Evolutionary conservation across 1,139 yeast genomes (phyloP).

Genomic region (Geotrichum armillariae): DNA sequence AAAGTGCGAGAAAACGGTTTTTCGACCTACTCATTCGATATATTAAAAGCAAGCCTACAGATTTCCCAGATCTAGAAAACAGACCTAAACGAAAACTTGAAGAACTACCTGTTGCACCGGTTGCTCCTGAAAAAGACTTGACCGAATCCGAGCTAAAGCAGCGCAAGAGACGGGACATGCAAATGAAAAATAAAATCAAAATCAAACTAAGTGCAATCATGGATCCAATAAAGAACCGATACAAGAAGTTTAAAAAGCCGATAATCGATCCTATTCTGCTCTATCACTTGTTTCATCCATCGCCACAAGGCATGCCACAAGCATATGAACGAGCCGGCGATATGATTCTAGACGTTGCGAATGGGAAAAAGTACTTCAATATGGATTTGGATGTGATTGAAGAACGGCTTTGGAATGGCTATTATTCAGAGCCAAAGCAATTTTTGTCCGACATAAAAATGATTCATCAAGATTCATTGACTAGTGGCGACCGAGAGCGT

Average conservation of each 20-base stretch:
- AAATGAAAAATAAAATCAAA: conserved; percentile 78
- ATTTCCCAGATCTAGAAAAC: conserved; percentile 43
- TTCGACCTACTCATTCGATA: conserved; percentile 59
- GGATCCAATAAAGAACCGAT: conserved; percentile 85
- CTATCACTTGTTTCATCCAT: conserved; percentile 74
- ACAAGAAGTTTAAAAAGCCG: conserved; percentile 89
- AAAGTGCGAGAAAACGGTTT: conserved; percentile 50
- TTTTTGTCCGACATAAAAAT: conserved; percentile 79
- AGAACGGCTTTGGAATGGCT: conserved; percentile 96
- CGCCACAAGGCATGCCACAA: conserved; percentile 31
- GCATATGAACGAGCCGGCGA: conserved; percentile 60
- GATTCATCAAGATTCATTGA: conserved; percentile 77
- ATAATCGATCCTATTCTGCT: conserved; percentile 74
- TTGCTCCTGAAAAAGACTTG: conserved; percentile 29
- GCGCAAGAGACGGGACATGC: conserved; percentile 71
- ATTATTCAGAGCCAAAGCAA: conserved; percentile 88
- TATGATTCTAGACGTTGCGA: conserved; percentile 74
- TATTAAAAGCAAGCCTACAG: conserved; percentile 63
- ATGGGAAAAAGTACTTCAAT: conserved; percentile 73
- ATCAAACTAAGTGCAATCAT: conserved; percentile 82
- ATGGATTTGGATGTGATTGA: conserved; percentile 95
- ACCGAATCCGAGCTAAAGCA: conserved; percentile 44
- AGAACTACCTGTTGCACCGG: conserved; percentile 45
- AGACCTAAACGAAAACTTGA: conserved; percentile 44
- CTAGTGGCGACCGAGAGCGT: conserved; percentile 80